Conservation (phyloP, 2,329 filamentous ascomycete genomes). For the Trichophyton mentagrophytes region DNA sequence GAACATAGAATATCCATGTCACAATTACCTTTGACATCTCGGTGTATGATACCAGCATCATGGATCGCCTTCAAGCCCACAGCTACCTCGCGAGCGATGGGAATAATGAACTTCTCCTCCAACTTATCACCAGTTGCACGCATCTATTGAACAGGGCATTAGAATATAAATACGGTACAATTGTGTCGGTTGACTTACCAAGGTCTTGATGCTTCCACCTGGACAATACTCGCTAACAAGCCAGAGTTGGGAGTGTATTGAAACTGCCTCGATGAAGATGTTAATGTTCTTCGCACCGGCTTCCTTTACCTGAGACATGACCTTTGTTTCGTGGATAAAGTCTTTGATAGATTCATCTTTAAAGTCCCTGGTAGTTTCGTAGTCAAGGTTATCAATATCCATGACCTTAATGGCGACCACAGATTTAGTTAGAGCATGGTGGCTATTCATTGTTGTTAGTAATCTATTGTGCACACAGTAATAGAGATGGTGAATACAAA, state of each 20-base stretch:
- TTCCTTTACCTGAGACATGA: conserved; percentile 50
- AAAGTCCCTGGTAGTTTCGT: conserved; percentile 34
- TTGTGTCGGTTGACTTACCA: conserved; percentile 34
- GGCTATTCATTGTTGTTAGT: conserved; percentile 12
- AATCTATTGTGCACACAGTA: conserved; percentile 6
- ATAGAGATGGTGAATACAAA: conserved; percentile 12
- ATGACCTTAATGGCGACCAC: conserved; percentile 41
- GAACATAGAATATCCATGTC: not conserved
- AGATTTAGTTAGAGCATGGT: conserved; percentile 27
- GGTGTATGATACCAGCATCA: conserved; percentile 52
- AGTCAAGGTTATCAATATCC: conserved; percentile 39
- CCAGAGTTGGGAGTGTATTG: conserved; percentile 53
- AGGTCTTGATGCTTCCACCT: conserved; percentile 51
- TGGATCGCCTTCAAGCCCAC: conserved; percentile 50
- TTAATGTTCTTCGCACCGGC: conserved; percentile 52
- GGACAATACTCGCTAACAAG: conserved; percentile 55
- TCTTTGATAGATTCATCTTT: conserved; percentile 40
- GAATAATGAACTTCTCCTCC: conserved; percentile 50
- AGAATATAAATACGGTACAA: not conserved
- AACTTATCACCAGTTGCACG: conserved; percentile 38
- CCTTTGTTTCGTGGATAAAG: conserved; percentile 50
- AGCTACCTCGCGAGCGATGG: conserved; percentile 51
- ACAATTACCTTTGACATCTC: conserved; percentile 48
- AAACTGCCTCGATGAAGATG: conserved; percentile 50
- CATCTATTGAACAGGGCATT: conserved; percentile 25